Percentiles rank a stretch among this genome's conserved stretches.
Evolutionary conservation across 352 stramenopile genomes (phyloP).

Genomic region (Phytophthora hybrid): DNA sequence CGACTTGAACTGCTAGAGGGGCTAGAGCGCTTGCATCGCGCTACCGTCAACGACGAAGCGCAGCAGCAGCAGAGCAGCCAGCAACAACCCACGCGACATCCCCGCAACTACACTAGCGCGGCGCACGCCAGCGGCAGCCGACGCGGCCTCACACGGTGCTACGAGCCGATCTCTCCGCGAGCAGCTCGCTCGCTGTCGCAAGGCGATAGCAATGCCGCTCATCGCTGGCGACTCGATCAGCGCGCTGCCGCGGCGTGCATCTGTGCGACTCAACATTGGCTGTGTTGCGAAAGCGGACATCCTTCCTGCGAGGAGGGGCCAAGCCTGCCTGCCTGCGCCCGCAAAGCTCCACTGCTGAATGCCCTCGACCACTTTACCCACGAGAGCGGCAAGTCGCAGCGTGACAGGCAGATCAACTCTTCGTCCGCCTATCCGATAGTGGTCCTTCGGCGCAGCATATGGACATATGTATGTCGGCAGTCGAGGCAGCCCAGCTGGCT

Average conservation of each 20-base stretch:
- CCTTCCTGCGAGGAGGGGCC: neutral
- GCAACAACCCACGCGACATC: neutral
- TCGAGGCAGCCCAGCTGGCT: constrained; percentile 4
- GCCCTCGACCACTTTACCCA: neutral
- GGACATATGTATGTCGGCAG: neutral
- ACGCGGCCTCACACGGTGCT: neutral
- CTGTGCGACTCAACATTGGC: neutral
- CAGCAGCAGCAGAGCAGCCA: neutral
- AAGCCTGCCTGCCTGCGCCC: neutral
- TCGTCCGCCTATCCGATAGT: constrained; percentile 17
- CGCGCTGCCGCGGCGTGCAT: constrained; percentile 18
- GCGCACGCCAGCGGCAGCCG: constrained; percentile 17
- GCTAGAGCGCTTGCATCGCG: neutral
- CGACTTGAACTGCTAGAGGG: neutral
- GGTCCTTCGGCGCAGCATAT: neutral
- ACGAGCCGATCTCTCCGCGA: neutral
- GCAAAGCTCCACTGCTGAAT: too few species aligned
- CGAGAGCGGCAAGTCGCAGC: neutral
- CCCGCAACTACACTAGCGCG: neutral
- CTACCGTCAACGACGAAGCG: neutral
- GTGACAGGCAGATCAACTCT: constrained; percentile 13
- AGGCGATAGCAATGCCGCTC: constrained; percentile 5
- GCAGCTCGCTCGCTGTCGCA: constrained; percentile 13
- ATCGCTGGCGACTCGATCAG: constrained; percentile 18
- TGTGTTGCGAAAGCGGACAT: neutral